phyloP scores from a whole-genome alignment of 2,329 filamentous ascomycete species.

The Pseudogymnoascus sp. region DNA sequence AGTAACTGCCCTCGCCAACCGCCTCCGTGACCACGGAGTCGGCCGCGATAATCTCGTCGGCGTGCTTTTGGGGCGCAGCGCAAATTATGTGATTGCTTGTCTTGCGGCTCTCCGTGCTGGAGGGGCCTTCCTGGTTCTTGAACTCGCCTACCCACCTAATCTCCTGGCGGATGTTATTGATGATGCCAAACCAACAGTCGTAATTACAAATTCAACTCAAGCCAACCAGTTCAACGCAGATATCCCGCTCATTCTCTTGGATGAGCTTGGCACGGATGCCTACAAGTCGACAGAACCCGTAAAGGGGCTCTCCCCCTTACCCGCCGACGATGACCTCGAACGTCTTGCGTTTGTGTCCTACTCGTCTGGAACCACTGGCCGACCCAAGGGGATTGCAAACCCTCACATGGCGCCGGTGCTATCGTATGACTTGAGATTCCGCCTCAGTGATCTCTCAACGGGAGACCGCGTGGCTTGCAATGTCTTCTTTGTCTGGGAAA shows the following conservation, averaged over 20 bases:
- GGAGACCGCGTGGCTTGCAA: slow-evolving; percentile 80
- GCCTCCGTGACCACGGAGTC: slow-evolving; percentile 60
- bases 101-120: slow-evolving; percentile 71
- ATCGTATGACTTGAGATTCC: slow-evolving; percentile 68
- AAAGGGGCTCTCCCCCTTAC: slow-evolving; percentile 36
- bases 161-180: slow-evolving; percentile 70
- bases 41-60: slow-evolving; percentile 68
- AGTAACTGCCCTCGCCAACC: slow-evolving; percentile 56
- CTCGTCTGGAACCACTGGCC: slow-evolving; percentile 44
- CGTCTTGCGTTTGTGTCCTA: slow-evolving; percentile 69
- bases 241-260: slow-evolving; percentile 58
- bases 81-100: slow-evolving; percentile 72
- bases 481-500: slow-evolving; percentile 84
- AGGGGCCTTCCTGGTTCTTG: slow-evolving; percentile 72
- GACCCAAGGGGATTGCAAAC: slow-evolving; percentile 60
- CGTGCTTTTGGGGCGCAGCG: slow-evolving; percentile 66
- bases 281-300: slow-evolving; percentile 34
- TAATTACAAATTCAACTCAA: slow-evolving; percentile 62
- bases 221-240: slow-evolving; percentile 56
- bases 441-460: slow-evolving; percentile 58
- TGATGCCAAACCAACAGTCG: slow-evolving; percentile 63
- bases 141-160: slow-evolving; percentile 69
- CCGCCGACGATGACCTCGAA: slow-evolving; percentile 62
- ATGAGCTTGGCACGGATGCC: slow-evolving; percentile 35
- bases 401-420: slow-evolving; percentile 66